These are phyloP conservation scores for Gossypium davidsonii DNA, from an alignment of 441 rosid species.

Conservation along the genomic window DNA sequence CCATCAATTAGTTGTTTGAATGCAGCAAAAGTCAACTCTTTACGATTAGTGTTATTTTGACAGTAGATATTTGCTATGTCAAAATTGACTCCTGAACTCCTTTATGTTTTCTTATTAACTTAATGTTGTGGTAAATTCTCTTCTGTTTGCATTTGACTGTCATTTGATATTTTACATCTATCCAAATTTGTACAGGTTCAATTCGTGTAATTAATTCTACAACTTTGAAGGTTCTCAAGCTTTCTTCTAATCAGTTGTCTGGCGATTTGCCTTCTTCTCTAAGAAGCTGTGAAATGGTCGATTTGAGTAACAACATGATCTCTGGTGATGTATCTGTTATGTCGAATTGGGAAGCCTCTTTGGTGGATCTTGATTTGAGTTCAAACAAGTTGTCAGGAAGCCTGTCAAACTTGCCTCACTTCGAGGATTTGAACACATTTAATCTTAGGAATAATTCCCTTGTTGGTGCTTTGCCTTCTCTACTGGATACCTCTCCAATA, in stretches of 20 bases:
- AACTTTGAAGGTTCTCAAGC: slow-evolving; percentile 58
- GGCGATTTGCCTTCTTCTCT: slow-evolving; percentile 55
- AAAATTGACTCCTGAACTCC: background rate
- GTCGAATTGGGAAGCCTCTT: slow-evolving; percentile 56
- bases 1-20: background rate
- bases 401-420: slow-evolving; percentile 50
- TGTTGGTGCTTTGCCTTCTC: slow-evolving; percentile 52
- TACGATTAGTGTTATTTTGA: background rate
- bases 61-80: background rate
- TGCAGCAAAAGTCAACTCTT: background rate
- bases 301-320: slow-evolving; percentile 70
- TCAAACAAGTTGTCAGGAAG: slow-evolving; percentile 69
- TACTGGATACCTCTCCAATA: slow-evolving; percentile 35
- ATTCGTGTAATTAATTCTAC: slow-evolving; percentile 54
- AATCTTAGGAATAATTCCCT: slow-evolving; percentile 59
- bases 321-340: slow-evolving; percentile 52
- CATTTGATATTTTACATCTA: slow-evolving; percentile 14
- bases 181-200: slow-evolving; percentile 53
- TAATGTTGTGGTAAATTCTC: background rate
- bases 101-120: background rate
- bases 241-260: slow-evolving; percentile 65
- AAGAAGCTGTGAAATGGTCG: slow-evolving; percentile 40
- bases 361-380: slow-evolving; percentile 76
- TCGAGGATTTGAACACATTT: slow-evolving; percentile 43
- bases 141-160: background rate